Evolutionary conservation across 768 basidiomycete genomes (phyloP), one percentile per base, ranked within the genome.

Genomic region (Termitomyces sp.): DNA sequence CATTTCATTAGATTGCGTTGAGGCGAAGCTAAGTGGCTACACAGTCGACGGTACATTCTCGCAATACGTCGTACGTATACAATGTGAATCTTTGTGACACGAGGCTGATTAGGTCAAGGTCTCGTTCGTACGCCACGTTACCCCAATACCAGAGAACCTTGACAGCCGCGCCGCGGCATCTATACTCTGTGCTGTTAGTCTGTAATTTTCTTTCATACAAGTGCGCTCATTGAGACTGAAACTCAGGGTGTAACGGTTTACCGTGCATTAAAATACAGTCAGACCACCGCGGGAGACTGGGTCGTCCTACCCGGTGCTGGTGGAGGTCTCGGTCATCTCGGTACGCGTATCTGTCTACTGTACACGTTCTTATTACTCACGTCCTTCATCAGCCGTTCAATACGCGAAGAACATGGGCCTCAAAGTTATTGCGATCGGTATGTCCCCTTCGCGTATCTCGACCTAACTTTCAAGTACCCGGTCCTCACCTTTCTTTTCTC

Each of bases 241-340:
- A 4, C 43, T 0, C 48, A 87, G 86, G 90, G 90, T 45, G 75
- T 95, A 19, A 95, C 93, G 3, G 90, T 90, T 1, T 95, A 92
- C 66, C 87, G 90, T 57, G 93, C 91, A 0, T 73, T 95, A 62
- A 94, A 94, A 69, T 79, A 87, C 68, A 80, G 82, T 52, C 73
- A 81, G 53, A 78, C 84, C 7, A 76, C 71, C 29, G 80, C 84
- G 7, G 89, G 91, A 31, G 84, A 95, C 54, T 90, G 84, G 83
- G 75, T 91, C 58, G 86, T 85, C 21, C 73, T 93, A 47, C 85
- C 88, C 11, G 90, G 90, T 43, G 90, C 89, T 2, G 90, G 89
- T 4, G 89, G 89, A 55, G 90, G 92, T 12, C 84, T 93, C 31
- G 92, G 92, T 8, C 89, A 92, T 73, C 79, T 95, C 31, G 89